phyloP scores from a whole-genome alignment of 805 yeast genomes.

The Tanozyma kutaoensis region DNA sequence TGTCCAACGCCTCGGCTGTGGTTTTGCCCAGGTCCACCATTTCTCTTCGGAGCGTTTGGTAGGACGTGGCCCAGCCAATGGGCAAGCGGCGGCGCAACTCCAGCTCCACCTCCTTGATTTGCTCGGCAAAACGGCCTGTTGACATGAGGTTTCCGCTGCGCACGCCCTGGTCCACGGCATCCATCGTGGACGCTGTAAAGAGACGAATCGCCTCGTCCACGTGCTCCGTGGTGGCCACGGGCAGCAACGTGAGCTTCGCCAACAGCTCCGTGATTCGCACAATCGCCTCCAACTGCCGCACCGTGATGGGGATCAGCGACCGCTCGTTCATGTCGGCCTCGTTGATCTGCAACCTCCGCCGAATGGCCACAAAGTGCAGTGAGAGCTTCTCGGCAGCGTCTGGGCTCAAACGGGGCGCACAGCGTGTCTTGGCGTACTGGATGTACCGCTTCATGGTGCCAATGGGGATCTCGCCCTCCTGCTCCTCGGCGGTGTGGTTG shows the following conservation, averaged over 20 bases:
- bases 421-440: constrained; percentile 75
- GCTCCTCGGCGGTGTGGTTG: constrained; percentile 27
- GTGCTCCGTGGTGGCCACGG: constrained; percentile 77
- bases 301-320: constrained; percentile 92
- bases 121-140: constrained; percentile 49
- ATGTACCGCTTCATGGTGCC: constrained; percentile 86
- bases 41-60: constrained; percentile 70
- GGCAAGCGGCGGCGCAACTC: constrained; percentile 86
- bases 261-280: constrained; percentile 89
- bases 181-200: constrained; percentile 95
- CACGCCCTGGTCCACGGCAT: constrained; percentile 69
- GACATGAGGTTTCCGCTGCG: constrained; percentile 27
- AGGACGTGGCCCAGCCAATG: constrained; percentile 91
- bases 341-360: constrained; percentile 68
- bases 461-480: constrained; percentile 78
- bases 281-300: constrained; percentile 95
- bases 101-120: constrained; percentile 67
- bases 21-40: constrained; percentile 56
- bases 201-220: constrained; percentile 92
- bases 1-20: constrained; percentile 63
- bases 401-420: constrained; percentile 85
- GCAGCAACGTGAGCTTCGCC: constrained; percentile 74
- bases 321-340: constrained; percentile 78
- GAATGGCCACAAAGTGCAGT: constrained; percentile 83
- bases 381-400: constrained; percentile 86